phyloP scores from a whole-genome alignment of 108 stramenopile genomes.

The Cyclotella distinguenda region DNA sequence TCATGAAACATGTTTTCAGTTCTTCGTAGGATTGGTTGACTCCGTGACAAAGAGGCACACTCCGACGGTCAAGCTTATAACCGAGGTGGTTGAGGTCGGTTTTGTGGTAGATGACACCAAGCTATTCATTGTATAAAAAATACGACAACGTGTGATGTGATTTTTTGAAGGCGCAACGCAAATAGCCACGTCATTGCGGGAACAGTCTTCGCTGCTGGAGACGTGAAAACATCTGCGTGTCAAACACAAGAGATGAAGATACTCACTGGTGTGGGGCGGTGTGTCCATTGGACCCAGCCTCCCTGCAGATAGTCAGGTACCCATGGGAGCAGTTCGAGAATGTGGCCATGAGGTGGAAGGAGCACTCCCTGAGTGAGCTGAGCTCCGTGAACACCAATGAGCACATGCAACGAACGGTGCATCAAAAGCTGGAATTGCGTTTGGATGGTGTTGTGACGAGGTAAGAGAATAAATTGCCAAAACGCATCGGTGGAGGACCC shows the following conservation, averaged over 20 bases:
- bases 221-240: too few relatives aligned
- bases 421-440: constrained; percentile 23
- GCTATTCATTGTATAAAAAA: not conserved
- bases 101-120: constrained; percentile 25
- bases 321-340: constrained; percentile 41
- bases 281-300: constrained; percentile 14
- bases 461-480: not conserved
- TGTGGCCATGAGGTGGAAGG: constrained; percentile 17
- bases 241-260: too few relatives aligned
- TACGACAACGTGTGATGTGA: too few relatives aligned
- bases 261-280: too few relatives aligned
- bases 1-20: constrained; percentile 17
- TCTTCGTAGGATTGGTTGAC: constrained; percentile 17
- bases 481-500: not conserved
- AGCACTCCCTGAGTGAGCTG: constrained; percentile 39
- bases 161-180: too few relatives aligned
- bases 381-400: constrained; percentile 41
- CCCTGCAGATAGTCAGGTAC: constrained; percentile 21
- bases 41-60: constrained; percentile 26
- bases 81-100: constrained; percentile 21
- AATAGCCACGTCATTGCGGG: too few relatives aligned
- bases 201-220: too few relatives aligned
- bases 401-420: constrained; percentile 32
- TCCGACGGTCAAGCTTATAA: constrained; percentile 12
- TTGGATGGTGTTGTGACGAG: too few relatives aligned